A percentile compares a stretch with the other conserved stretches of the same genome.
These are phyloP conservation scores for Chaetomium sp. DNA, from an alignment of 2,329 filamentous ascomycete species.

Conservation along the genomic window DNA sequence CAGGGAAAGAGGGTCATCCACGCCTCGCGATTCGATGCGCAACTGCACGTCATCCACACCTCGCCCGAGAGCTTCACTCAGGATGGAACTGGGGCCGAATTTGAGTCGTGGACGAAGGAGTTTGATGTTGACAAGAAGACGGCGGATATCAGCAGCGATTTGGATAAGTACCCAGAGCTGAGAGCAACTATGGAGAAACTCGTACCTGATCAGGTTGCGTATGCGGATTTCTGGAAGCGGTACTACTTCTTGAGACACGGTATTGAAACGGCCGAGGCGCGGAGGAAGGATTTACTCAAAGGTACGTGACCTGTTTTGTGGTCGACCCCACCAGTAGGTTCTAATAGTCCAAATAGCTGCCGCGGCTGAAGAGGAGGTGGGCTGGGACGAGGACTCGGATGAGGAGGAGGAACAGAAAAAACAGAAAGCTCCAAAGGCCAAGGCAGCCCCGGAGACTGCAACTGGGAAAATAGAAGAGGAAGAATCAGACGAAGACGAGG, in stretches of 20 bases:
- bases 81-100: constrained; percentile 72
- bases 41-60: constrained; percentile 91
- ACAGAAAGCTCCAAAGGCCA: not conserved
- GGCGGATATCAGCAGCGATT: constrained; percentile 69
- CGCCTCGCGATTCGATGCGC: constrained; percentile 87
- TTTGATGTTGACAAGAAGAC: constrained; percentile 85
- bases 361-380: constrained; percentile 63
- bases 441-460: not conserved
- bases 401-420: constrained; percentile 24
- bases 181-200: constrained; percentile 87
- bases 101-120: constrained; percentile 60
- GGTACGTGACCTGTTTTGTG: constrained; percentile 47
- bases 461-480: not conserved
- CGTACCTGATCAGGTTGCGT: constrained; percentile 89
- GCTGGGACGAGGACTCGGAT: constrained; percentile 52
- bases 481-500: not conserved
- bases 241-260: constrained; percentile 94
- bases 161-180: constrained; percentile 82
- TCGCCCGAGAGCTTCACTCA: constrained; percentile 73
- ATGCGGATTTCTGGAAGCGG: constrained; percentile 82
- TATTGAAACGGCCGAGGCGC: constrained; percentile 86
- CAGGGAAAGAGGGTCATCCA: constrained; percentile 90
- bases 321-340: constrained; percentile 20
- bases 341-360: constrained; percentile 47
- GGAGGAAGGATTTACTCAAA: constrained; percentile 82